phyloP scores from a whole-genome alignment of 2,329 filamentous ascomycete species.

The Colletotrichum caudatum region DNA sequence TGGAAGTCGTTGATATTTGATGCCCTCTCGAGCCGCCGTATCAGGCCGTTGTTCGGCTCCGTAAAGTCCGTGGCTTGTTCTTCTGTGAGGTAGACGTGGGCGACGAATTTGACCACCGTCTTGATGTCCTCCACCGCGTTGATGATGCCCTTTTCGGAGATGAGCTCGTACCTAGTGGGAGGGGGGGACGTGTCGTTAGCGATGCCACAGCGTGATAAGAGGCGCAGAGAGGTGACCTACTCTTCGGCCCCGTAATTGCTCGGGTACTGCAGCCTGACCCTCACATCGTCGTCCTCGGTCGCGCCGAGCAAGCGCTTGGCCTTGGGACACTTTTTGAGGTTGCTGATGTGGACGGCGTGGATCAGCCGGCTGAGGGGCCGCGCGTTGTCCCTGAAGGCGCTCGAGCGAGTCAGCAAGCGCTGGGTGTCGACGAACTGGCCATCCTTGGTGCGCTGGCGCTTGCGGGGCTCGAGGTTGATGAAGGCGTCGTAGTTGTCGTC shows the following conservation, averaged over 20 bases:
- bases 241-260: conserved; percentile 77
- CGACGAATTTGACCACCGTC: conserved; percentile 75
- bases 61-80: conserved; percentile 76
- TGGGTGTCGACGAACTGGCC: conserved; percentile 60
- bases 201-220: conserved; percentile 44
- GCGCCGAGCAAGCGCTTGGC: conserved; percentile 37
- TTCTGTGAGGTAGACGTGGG: conserved; percentile 81
- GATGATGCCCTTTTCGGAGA: conserved; percentile 82
- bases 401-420: conserved; percentile 59
- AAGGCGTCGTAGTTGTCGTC: conserved; percentile 61
- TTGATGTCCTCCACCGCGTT: conserved; percentile 81
- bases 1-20: conserved; percentile 72
- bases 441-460: conserved; percentile 60
- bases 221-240: conserved; percentile 55
- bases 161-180: conserved; percentile 73
- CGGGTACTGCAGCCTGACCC: conserved; percentile 85
- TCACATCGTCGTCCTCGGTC: conserved; percentile 61
- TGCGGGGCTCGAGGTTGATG: conserved; percentile 57
- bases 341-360: conserved; percentile 64
- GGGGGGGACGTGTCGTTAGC: conserved; percentile 6
- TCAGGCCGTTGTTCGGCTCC: conserved; percentile 79
- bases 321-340: conserved; percentile 36
- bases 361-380: conserved; percentile 58
- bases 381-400: conserved; percentile 52
- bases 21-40: conserved; percentile 81